A percentile compares a stretch with the other conserved stretches of the same genome.
Evolutionary conservation across 805 yeast species (phyloP).

Genomic region (Candida vartiovaarae): DNA sequence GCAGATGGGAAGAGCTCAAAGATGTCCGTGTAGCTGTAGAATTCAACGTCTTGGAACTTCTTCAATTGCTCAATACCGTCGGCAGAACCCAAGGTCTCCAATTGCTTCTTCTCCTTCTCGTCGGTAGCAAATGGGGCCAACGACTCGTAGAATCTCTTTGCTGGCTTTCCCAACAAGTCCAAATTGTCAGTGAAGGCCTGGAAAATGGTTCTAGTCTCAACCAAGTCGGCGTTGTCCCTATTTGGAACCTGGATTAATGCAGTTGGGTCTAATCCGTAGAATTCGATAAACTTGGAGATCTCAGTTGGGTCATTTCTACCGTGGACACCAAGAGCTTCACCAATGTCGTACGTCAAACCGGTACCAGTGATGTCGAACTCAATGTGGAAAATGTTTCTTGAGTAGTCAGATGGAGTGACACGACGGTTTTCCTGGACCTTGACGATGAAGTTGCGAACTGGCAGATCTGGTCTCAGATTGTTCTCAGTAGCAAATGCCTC

Average conservation of each 20-base stretch:
- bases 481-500: constrained; percentile 64
- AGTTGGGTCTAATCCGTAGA: constrained; percentile 66
- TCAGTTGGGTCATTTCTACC: constrained; percentile 68
- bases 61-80: constrained; percentile 84
- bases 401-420: constrained; percentile 83
- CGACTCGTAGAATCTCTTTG: constrained; percentile 86
- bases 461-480: constrained; percentile 80
- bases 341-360: constrained; percentile 85
- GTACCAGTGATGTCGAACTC: constrained; percentile 91
- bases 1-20: constrained; percentile 75
- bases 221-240: constrained; percentile 47
- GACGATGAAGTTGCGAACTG: constrained; percentile 77
- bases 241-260: constrained; percentile 65
- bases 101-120: constrained; percentile 52
- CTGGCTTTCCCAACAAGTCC: constrained; percentile 92
- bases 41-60: constrained; percentile 78
- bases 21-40: constrained; percentile 73
- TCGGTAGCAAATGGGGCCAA: constrained; percentile 69
- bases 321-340: constrained; percentile 95
- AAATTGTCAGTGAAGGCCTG: constrained; percentile 75
- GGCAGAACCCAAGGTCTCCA: constrained; percentile 60
- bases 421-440: constrained; percentile 89
- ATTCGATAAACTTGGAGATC: constrained; percentile 62
- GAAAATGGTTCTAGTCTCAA: constrained; percentile 74
- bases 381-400: constrained; percentile 92